Conservation (phyloP, 2,329 filamentous ascomycete species). For the Emergomyces pasteurianus region DNA sequence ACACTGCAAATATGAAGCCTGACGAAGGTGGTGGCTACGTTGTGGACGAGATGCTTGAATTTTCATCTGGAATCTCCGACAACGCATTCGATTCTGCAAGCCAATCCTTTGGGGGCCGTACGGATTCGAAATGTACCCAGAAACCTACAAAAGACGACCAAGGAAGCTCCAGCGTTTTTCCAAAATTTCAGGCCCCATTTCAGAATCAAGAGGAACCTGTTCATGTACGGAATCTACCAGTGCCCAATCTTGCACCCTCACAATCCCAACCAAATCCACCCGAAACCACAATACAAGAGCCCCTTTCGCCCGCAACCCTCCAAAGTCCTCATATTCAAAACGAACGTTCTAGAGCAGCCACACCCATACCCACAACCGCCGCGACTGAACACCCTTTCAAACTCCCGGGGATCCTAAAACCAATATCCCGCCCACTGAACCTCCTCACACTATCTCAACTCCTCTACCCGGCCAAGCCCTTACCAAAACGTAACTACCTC, state of each 20-base stretch:
- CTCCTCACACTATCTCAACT: constrained; percentile 11
- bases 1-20: background rate
- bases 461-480: constrained; percentile 7
- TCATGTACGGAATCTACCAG: background rate
- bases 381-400: background rate
- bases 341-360: too few species aligned
- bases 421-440: constrained; percentile 4
- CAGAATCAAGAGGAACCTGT: background rate
- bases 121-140: background rate
- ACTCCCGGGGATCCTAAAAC: background rate
- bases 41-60: background rate
- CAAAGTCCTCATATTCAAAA: background rate
- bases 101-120: background rate
- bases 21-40: background rate
- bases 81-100: background rate
- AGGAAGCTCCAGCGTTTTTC: background rate
- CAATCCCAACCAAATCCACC: background rate
- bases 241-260: background rate
- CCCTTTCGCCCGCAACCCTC: background rate
- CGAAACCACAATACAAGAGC: background rate
- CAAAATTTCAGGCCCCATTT: background rate
- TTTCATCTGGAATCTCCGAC: background rate
- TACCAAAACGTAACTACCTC: constrained; percentile 16
- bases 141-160: background rate
- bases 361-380: background rate